Conservation (phyloP, 345 rosid species). For the Boechera stricta region DNA sequence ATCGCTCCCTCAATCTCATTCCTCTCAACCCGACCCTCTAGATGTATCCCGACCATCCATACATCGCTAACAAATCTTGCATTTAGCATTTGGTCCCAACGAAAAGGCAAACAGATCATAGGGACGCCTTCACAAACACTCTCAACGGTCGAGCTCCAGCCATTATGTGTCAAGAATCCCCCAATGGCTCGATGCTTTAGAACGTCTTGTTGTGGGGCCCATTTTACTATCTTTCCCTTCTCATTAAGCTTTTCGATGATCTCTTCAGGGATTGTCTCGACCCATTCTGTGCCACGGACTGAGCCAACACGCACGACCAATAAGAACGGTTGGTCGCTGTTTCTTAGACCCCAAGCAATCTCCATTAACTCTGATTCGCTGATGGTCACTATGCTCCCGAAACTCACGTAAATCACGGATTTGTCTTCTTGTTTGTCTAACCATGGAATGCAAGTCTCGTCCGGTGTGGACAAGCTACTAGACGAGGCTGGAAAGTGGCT, state of each 20-base stretch:
- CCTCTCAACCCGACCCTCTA: slow-evolving; percentile 34
- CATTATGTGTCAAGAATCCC: slow-evolving; percentile 36
- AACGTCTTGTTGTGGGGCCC: slow-evolving; percentile 39
- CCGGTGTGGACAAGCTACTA: slow-evolving; percentile 47
- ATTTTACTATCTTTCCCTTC: slow-evolving; percentile 48
- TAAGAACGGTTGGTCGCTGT: slow-evolving; percentile 51
- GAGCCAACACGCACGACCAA: slow-evolving; percentile 50
- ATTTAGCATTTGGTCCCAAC: slow-evolving; percentile 29
- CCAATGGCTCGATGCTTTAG: slow-evolving; percentile 34
- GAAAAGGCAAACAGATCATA: slow-evolving; percentile 34
- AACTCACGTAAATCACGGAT: slow-evolving; percentile 55
- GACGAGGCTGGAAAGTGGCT: slow-evolving; percentile 27
- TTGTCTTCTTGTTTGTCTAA: slow-evolving; percentile 47
- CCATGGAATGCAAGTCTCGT: slow-evolving; percentile 54
- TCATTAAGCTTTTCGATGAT: slow-evolving; percentile 37
- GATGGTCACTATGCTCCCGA: slow-evolving; percentile 49
- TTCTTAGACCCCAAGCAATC: slow-evolving; percentile 56
- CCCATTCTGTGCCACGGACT: slow-evolving; percentile 1
- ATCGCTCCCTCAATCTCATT: slow-evolving; percentile 25
- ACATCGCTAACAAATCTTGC: slow-evolving; percentile 23
- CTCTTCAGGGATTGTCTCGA: slow-evolving; percentile 31
- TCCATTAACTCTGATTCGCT: slow-evolving; percentile 45
- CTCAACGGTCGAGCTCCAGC: slow-evolving; percentile 38
- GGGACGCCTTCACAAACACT: slow-evolving; percentile 36
- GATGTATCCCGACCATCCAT: slow-evolving; percentile 32